Conservation (phyloP, 441 rosid genomes). For the Theobroma grandiflorum region DNA sequence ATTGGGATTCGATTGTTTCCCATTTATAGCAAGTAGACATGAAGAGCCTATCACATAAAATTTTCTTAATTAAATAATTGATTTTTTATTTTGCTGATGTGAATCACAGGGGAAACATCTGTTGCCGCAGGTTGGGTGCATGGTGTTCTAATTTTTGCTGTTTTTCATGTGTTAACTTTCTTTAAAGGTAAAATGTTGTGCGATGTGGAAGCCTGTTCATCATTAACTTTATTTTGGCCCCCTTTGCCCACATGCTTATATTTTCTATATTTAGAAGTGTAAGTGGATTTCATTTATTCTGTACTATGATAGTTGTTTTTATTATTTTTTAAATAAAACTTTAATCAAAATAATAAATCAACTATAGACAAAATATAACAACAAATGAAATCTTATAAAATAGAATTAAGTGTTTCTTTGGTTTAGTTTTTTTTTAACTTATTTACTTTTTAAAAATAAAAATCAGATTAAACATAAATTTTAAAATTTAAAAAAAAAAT, state of each 20-base stretch:
- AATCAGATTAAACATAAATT: too few species aligned
- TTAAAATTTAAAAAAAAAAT: too few species aligned
- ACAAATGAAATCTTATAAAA: too few species aligned
- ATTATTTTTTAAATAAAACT: too few species aligned
- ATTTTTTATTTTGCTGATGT: not conserved
- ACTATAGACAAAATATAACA: too few species aligned
- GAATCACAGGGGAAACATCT: not conserved
- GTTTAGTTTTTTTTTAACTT: too few species aligned
- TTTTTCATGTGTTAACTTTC: not conserved
- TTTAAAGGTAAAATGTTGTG: not conserved
- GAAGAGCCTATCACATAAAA: slow-evolving; percentile 5
- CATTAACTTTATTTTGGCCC: not conserved
- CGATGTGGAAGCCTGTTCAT: not conserved
- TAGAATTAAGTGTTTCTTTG: too few species aligned
- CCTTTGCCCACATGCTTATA: not conserved
- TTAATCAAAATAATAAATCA: too few species aligned
- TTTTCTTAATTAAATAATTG: not conserved
- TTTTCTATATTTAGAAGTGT: not conserved
- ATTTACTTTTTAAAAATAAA: too few species aligned
- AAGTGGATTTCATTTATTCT: not conserved
- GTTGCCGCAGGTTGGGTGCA: not conserved
- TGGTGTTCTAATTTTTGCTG: not conserved
- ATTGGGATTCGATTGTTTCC: slow-evolving; percentile 21
- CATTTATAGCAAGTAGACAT: slow-evolving; percentile 19
- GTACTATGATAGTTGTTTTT: not conserved